Percentiles rank a stretch among this genome's conserved stretches.
Conservation (phyloP, 352 stramenopile genomes). For the Phytophthora foliorum region DNA sequence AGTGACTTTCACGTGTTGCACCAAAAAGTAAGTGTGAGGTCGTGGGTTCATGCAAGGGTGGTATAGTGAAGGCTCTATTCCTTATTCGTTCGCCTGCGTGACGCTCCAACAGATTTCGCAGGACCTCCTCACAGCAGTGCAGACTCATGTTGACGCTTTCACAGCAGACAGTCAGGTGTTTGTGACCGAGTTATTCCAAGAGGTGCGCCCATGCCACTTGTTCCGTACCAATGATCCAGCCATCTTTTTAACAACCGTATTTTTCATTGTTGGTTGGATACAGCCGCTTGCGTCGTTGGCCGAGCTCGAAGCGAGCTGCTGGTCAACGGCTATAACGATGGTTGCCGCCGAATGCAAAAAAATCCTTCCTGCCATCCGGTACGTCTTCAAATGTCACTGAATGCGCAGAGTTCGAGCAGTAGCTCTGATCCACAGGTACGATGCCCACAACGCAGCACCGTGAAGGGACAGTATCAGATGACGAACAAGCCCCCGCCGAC, state of each 20-base stretch:
- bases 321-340: slow-evolving; percentile 62
- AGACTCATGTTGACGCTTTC: slow-evolving; percentile 45
- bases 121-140: slow-evolving; percentile 54
- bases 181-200: slow-evolving; percentile 56
- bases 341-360: slow-evolving; percentile 90
- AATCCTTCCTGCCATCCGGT: slow-evolving; percentile 85
- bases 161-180: slow-evolving; percentile 58
- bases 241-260: neutral
- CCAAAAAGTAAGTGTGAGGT: slow-evolving; percentile 51
- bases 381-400: slow-evolving; percentile 2
- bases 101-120: slow-evolving; percentile 55
- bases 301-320: slow-evolving; percentile 68
- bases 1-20: slow-evolving; percentile 79
- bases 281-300: slow-evolving; percentile 53
- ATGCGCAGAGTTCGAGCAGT: neutral
- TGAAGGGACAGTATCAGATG: slow-evolving; percentile 93
- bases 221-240: neutral
- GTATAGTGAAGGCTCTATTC: neutral
- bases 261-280: slow-evolving; percentile 7
- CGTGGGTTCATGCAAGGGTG: neutral
- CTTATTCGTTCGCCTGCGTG: slow-evolving; percentile 1
- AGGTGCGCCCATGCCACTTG: slow-evolving; percentile 29
- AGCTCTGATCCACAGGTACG: slow-evolving; percentile 5
- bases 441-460: slow-evolving; percentile 52
- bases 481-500: slow-evolving; percentile 88